Evolutionary conservation across 164 flowering plant genomes (phyloP).

Genomic region (Akebia trifoliata): DNA sequence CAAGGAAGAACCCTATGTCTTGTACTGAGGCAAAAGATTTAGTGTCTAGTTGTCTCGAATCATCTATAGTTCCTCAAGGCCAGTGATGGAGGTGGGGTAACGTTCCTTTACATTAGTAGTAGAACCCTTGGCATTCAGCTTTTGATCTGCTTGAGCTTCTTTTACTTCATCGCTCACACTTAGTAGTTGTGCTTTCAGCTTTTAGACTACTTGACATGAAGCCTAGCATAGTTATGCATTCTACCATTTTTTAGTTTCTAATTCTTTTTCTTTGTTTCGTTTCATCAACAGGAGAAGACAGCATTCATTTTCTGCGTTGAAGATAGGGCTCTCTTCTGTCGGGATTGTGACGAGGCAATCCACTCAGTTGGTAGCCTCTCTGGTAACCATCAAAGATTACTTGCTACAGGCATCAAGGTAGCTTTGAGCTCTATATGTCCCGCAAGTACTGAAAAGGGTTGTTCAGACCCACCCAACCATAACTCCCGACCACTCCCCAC

Average conservation of each 20-base stretch:
- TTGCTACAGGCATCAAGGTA: constrained; percentile 86
- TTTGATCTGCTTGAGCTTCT: too few species aligned
- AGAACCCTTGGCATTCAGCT: too few species aligned
- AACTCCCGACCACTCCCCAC: constrained; percentile 26
- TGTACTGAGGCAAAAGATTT: too few species aligned
- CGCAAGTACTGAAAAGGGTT: constrained; percentile 29
- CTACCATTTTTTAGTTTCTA: neutral
- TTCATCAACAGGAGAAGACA: constrained; percentile 61
- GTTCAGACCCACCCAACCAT: constrained; percentile 53
- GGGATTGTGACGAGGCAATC: constrained; percentile 83
- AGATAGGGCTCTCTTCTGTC: constrained; percentile 94
- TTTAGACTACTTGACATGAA: too few species aligned
- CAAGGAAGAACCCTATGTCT: too few species aligned
- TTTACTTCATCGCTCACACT: too few species aligned
- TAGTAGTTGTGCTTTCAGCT: too few species aligned
- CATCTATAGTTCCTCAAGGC: too few species aligned
- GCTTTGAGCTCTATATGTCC: constrained; percentile 51
- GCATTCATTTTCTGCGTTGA: constrained; percentile 97
- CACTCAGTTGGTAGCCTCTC: constrained; percentile 65
- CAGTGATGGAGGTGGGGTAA: too few species aligned
- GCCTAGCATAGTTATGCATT: too few species aligned
- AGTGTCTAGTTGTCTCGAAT: too few species aligned
- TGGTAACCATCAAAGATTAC: constrained; percentile 76
- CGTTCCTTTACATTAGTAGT: too few species aligned
- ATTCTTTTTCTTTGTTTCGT: neutral